Base-by-base conservation (phyloP, 2,329 filamentous ascomycete genomes). In the Botrytis hyacinthi region DNA sequence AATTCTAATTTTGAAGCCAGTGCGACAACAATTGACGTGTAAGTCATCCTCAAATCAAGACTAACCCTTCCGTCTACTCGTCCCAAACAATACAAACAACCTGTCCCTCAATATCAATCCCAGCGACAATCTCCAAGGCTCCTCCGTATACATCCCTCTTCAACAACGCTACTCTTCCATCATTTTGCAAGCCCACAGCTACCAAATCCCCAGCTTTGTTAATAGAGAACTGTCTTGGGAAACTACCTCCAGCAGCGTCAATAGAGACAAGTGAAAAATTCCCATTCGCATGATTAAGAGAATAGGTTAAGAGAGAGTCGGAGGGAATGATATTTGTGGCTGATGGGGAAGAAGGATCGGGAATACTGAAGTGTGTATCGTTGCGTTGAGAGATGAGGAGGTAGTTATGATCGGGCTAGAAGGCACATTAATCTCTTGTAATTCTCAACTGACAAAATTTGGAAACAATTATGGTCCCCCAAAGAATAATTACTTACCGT, bases 331-430 rank as follows among this genome's bases (percentile, higher is more conserved):
- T 75, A 8, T 84, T 85, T 75, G 77, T 12, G 0, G 35, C 82
- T 79, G 86, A 83, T 76, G 78, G 75, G 73, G 81, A 71, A 77
- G 86, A 84, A 77, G 84, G 85, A 81, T 85, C 84, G 73, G 84
- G 82, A 71, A 88, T 84, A 29, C 78, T 78, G 79, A 90, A 87
- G 35, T 85, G 82, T 61, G 83, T 84, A 79, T 91, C 91, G 79
- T 87, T 87, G 75, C 92, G 90, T 76, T 92, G 92, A 3, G 91
- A 91, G 57, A 92, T 86, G 76, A 92, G 84, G 70, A 94, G 80
- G 83, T 89, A 92, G 46, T 86, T 87, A 74, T 86, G 83, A 78
- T 90, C 87, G 66, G 88, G 87, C 88, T 90, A 71, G 32, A 65
- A 37, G 26, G 26, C 42, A 66, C 29, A 16, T 54, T 40, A 57